Base-by-base conservation (phyloP, 1,284 basidiomycete genomes). In the Moesziomyces aphidis region DNA sequence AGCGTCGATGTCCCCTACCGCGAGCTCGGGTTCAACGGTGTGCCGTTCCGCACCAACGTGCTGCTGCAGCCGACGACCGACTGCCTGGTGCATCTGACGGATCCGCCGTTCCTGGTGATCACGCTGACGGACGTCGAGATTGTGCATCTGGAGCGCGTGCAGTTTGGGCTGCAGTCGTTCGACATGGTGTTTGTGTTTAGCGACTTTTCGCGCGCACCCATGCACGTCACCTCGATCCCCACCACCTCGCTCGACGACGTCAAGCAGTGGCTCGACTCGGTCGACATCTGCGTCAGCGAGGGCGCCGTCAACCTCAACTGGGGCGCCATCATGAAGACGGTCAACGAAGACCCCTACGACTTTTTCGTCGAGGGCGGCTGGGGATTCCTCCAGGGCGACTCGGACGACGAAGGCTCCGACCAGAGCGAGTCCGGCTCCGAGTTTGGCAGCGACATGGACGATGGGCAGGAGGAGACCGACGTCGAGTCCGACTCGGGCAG, bases 291-390 rank as follows among this genome's bases (percentile, higher is more conserved):
- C 17, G 90, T 97, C 86, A 93, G 93, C 49, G 97, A 98, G 86
- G 93, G 96, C 11, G 94, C 94, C 1, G 94, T 99, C 86, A 99
- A 99, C 86, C 87, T 98, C 86, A 97, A 97, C 83, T 99, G 97
- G 97, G 91, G 91, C 19, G 93, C 93, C 4, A 97, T 99, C 84
- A 97, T 83, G 77, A 81, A 82, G 72, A 83, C 80, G 39, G 77
- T 84, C 67, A 78, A 80, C 65, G 81, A 83, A 39, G 76, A 93
- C 79, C 95, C 97, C 0, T 91, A 93, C 81, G 93, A 93, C 55
- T 99, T 99, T 88, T 99, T 97, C 90, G 91, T 91, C 73, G 91
- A 93, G 59, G 95, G 95, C 28, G 97, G 97, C 34, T 99, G 97
- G 97, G 88, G 87, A 62, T 98, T 97, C 90, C 88, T 99, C 43